Base-by-base conservation (phyloP, 1,284 basidiomycete genomes). In the Chondrostereum purpureum region DNA sequence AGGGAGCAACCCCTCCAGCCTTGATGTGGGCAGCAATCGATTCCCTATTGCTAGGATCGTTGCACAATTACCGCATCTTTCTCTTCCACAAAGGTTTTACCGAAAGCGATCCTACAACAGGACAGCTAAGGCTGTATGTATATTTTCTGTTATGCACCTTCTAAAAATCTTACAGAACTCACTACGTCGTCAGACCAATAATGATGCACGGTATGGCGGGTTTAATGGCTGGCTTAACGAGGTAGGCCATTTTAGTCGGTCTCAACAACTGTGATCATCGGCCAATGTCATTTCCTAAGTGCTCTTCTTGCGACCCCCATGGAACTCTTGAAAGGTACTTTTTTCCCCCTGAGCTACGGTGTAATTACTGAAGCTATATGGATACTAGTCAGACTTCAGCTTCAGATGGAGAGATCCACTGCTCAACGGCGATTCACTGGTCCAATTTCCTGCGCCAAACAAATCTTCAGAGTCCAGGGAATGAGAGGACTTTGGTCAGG, bases 21-120 rank as follows among this genome's bases (percentile, higher is more conserved):
- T 66, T 89, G 3, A 85, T 84, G 2, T 89, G 85, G 87, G 79
- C 82, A 5, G 71, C 80, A 33, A 83, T 85, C 36, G 88, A 91
- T 57, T 81, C 83, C 12, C 65, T 89, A 6, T 69, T 91, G 5
- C 67, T 91, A 42, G 87, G 88, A 3, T 85, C 82, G 3, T 63
- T 91, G 39, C 81, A 84, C 60, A 83, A 84, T 56, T 88, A 86
- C 57, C 76, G 83, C 6, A 66, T 86, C 2, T 75, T 79, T 48
- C 68, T 87, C 39, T 63, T 77, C 39, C 66, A 71, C 42, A 57
- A 72, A 48, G 70, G 74, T 24, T 67, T 80, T 65, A 75, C 76
- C 1, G 80, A 83, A 58, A 51, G 56, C 10, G 66, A 67, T 19
- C 72, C 70, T 23, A 66, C 60, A 23, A 67, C 67, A 20, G 70